phyloP scores from a whole-genome alignment of 495 filamentous ascomycete genomes.

The Gamarada debralockiae region DNA sequence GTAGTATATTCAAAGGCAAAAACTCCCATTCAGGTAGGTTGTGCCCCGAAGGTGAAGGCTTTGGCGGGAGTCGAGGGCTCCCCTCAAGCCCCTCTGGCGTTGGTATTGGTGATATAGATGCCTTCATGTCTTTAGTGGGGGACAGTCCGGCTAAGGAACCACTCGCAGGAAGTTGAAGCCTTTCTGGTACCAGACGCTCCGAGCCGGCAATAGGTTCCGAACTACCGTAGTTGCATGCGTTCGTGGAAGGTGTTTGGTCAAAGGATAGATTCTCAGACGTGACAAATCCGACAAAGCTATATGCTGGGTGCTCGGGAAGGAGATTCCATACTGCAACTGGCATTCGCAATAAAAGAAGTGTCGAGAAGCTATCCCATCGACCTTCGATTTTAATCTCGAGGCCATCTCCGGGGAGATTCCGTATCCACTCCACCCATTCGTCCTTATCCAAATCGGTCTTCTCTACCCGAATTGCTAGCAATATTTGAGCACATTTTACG shows the following conservation, averaged over 20 bases:
- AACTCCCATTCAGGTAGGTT: no score
- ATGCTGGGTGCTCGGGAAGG: background rate
- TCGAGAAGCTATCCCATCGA: slow-evolving; percentile 1
- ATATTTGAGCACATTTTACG: background rate
- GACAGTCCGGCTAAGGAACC: background rate
- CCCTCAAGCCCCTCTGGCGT: background rate
- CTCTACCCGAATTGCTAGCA: background rate
- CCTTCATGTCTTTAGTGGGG: background rate
- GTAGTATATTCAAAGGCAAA: background rate
- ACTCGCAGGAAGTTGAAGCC: background rate
- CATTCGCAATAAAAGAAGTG: slow-evolving; percentile 1
- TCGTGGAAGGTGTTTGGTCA: background rate
- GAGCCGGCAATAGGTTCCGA: background rate
- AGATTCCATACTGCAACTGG: slow-evolving; percentile 4
- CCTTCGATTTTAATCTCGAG: slow-evolving; percentile 3
- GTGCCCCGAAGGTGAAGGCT: no score
- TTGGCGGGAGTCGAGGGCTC: no score
- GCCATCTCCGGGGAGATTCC: background rate
- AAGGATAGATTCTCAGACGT: no score
- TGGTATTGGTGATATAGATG: background rate
- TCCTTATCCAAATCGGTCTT: background rate
- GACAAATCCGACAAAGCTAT: slow-evolving; percentile 5
- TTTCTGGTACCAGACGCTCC: slow-evolving; percentile 27
- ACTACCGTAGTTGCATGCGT: background rate
- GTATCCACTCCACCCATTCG: slow-evolving; percentile 3